phyloP scores from a whole-genome alignment of 768 basidiomycete genomes.

The Kwoniella dejecticola region DNA sequence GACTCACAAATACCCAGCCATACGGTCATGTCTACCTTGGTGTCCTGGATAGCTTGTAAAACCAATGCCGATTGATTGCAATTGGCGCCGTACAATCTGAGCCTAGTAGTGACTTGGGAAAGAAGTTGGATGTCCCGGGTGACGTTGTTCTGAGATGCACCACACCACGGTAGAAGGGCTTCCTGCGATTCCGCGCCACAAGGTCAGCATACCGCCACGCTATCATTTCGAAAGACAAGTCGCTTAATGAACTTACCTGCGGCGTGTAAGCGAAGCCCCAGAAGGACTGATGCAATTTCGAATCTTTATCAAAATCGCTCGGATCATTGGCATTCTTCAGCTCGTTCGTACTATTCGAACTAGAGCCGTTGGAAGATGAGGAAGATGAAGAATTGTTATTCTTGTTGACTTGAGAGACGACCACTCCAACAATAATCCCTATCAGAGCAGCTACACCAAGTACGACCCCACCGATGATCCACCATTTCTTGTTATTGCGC shows the following conservation, averaged over 20 bases:
- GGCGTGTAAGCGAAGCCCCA: slow-evolving; percentile 90
- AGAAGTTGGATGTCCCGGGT: slow-evolving; percentile 63
- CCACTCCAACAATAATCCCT: slow-evolving; percentile 66
- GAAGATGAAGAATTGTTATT: slow-evolving; percentile 22
- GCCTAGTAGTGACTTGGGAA: slow-evolving; percentile 74
- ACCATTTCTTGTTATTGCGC: slow-evolving; percentile 28
- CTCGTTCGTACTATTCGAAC: slow-evolving; percentile 46
- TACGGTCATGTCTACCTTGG: slow-evolving; percentile 82
- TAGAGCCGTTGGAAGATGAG: not conserved
- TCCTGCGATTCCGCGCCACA: slow-evolving; percentile 24
- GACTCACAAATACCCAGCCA: slow-evolving; percentile 58
- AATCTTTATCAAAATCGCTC: slow-evolving; percentile 72
- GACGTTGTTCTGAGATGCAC: slow-evolving; percentile 48
- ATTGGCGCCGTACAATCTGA: slow-evolving; percentile 70
- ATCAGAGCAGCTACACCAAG: slow-evolving; percentile 61
- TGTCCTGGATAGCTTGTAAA: slow-evolving; percentile 85
- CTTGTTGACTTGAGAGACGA: slow-evolving; percentile 63
- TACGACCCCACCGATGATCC: slow-evolving; percentile 58
- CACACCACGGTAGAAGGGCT: slow-evolving; percentile 41
- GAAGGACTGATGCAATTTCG: slow-evolving; percentile 70
- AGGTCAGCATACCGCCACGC: no score
- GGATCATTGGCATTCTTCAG: slow-evolving; percentile 67
- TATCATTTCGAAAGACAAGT: not conserved
- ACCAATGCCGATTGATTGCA: slow-evolving; percentile 57
- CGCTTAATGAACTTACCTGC: slow-evolving; percentile 29